Base-by-base conservation (phyloP, 148 eudicot species). In the Fagopyrum homotropicum region DNA sequence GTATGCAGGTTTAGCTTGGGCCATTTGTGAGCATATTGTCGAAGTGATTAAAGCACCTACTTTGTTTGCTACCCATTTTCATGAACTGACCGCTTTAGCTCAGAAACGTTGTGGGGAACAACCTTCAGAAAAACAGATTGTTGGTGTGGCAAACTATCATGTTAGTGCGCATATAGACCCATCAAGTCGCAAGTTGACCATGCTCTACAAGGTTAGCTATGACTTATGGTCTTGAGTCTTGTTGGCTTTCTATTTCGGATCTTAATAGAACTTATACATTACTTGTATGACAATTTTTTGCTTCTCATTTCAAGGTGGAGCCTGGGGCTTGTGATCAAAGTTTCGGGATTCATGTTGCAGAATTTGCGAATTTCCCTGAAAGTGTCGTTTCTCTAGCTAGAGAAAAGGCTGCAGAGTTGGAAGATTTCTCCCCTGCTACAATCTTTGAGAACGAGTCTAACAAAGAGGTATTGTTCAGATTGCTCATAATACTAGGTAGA, bases 321-420 rank as follows among this genome's bases (percentile, higher is more conserved):
- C 90, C 89, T 44, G 99, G 99, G 30, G 96, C 99, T 72, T 95
- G 97, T 84, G 99, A 95, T 87, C 99, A 95, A 86, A 95, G 99
- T 86, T 95, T 95, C 69, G 99, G 99, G 52, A 95, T 95, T 76
- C 99, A 95, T 72, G 99, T 95, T 75, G 99, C 99, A 61, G 99
- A 95, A 75, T 95, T 92, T 83, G 97, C 99, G 11, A 95, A 92
- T 76, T 95, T 95, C 81, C 99, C 99, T 72, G 91, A 86, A 80
- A 80, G 88, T 69, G 99, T 95, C 19, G 91, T 95, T 43, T 75
- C 88, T 19, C 97, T 95, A 76, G 99, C 99, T 75, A 85, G 93
- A 85, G 94, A 89, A 85, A 95, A 95, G 84, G 99, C 99, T 80
- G 90, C 94, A 71, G 99, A 95, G 75, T 76, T 95, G 88, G 99